Percentiles rank a stretch among this genome's conserved stretches.
phyloP scores from a whole-genome alignment of 768 basidiomycete species.

The Hortiboletus campestris region DNA sequence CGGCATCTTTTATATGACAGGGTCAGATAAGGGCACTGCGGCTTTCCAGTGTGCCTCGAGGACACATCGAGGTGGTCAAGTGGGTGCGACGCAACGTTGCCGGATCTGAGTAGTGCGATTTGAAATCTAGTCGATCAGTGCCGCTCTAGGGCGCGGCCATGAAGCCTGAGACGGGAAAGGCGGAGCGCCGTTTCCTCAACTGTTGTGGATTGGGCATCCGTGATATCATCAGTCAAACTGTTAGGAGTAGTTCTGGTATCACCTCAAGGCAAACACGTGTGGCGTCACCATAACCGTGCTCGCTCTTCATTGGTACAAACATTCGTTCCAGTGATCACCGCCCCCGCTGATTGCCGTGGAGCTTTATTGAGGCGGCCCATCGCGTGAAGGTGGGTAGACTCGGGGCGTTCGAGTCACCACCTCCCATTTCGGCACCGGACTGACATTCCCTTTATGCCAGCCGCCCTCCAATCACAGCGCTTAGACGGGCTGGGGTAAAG shows the following conservation, averaged over 20 bases:
- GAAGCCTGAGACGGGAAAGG: no score
- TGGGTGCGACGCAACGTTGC: conserved; percentile 10
- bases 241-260: conserved; percentile 9
- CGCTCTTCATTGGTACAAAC: neutral
- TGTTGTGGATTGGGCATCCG: neutral
- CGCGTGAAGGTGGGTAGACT: neutral
- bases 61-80: conserved; percentile 24
- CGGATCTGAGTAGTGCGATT: conserved; percentile 18
- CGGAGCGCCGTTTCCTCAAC: conserved; percentile 17
- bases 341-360: conserved; percentile 13
- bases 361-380: neutral
- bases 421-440: no score
- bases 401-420: no score
- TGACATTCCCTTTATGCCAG: neutral
- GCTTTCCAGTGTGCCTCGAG: conserved; percentile 29
- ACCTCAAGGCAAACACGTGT: conserved; percentile 26
- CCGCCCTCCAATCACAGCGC: no score
- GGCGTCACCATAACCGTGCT: neutral
- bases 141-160: neutral
- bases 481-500: neutral
- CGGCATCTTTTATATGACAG: conserved; percentile 25
- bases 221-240: conserved; percentile 5
- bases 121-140: conserved; percentile 16
- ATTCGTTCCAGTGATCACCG: conserved; percentile 1
- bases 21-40: conserved; percentile 4